Evolutionary conservation across 495 filamentous ascomycete genomes (phyloP).

Genomic region (Pseudoneurospora amorphoporcata): DNA sequence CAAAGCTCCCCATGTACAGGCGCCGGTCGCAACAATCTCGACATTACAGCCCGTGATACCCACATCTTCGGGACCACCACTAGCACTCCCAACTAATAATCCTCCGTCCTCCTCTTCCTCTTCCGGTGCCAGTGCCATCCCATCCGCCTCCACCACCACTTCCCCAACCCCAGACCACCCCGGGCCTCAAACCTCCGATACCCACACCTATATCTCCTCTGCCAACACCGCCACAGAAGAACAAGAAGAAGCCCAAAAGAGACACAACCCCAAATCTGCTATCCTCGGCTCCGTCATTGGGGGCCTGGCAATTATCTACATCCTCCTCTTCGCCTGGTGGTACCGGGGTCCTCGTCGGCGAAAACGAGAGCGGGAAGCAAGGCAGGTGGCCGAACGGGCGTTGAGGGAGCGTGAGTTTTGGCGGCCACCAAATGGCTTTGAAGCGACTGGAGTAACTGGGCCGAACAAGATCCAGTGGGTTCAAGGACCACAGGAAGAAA

Average conservation of each 20-base stretch:
- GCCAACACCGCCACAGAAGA: neutral
- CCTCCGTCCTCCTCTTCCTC: too few species aligned
- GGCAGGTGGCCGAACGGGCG: neutral
- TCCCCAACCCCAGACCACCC: neutral
- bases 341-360: neutral
- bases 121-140: too few species aligned
- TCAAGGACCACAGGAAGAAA: neutral
- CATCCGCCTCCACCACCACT: neutral
- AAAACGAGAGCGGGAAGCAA: neutral
- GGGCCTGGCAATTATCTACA: neutral
- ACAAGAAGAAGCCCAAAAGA: neutral
- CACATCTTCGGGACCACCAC: neutral
- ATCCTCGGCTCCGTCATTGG: neutral
- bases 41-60: neutral
- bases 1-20: neutral
- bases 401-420: neutral
- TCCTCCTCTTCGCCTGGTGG: neutral
- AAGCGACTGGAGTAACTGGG: neutral
- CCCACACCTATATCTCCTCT: neutral
- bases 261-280: neutral
- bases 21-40: neutral
- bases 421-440: neutral
- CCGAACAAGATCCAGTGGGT: neutral
- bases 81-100: neutral
- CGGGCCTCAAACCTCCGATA: neutral